Evolutionary conservation across 2,329 filamentous ascomycete species (phyloP).

Genomic region (Fusarium lyarnte): DNA sequence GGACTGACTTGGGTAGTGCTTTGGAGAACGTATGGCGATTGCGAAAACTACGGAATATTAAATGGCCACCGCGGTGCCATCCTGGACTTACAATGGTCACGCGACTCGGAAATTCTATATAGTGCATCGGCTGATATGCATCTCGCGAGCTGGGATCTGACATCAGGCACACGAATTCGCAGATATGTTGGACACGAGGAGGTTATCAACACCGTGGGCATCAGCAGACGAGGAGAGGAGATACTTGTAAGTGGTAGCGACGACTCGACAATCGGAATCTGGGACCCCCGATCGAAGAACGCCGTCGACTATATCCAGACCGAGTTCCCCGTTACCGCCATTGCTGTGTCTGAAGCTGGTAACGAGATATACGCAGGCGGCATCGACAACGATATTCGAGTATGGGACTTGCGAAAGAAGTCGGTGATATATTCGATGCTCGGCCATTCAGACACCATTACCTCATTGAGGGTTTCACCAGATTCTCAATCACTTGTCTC

Average conservation of each 20-base stretch:
- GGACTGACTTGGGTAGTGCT: slow-evolving; percentile 69
- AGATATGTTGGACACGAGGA: slow-evolving; percentile 94
- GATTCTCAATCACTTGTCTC: slow-evolving; percentile 91
- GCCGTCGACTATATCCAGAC: slow-evolving; percentile 90
- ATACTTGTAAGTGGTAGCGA: slow-evolving; percentile 91
- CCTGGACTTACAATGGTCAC: slow-evolving; percentile 94
- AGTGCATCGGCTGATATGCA: slow-evolving; percentile 94
- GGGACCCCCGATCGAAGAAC: slow-evolving; percentile 92
- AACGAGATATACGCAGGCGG: slow-evolving; percentile 95
- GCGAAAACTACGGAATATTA: slow-evolving; percentile 92
- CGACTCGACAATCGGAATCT: slow-evolving; percentile 92
- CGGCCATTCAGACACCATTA: slow-evolving; percentile 92
- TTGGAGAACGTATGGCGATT: slow-evolving; percentile 92
- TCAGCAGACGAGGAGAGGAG: slow-evolving; percentile 90
- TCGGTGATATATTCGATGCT: slow-evolving; percentile 85
- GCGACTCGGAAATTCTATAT: slow-evolving; percentile 90
- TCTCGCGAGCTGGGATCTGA: slow-evolving; percentile 93
- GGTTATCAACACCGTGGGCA: slow-evolving; percentile 91
- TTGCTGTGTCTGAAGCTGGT: slow-evolving; percentile 91
- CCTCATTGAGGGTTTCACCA: slow-evolving; percentile 89
- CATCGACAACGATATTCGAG: slow-evolving; percentile 97
- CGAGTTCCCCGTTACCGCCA: slow-evolving; percentile 89
- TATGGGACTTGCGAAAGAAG: slow-evolving; percentile 96
- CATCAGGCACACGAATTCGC: slow-evolving; percentile 90
- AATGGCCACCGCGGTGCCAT: slow-evolving; percentile 91